phyloP scores from a whole-genome alignment of 2,329 filamentous ascomycete species.

The Trichoderma brevicompactum region DNA sequence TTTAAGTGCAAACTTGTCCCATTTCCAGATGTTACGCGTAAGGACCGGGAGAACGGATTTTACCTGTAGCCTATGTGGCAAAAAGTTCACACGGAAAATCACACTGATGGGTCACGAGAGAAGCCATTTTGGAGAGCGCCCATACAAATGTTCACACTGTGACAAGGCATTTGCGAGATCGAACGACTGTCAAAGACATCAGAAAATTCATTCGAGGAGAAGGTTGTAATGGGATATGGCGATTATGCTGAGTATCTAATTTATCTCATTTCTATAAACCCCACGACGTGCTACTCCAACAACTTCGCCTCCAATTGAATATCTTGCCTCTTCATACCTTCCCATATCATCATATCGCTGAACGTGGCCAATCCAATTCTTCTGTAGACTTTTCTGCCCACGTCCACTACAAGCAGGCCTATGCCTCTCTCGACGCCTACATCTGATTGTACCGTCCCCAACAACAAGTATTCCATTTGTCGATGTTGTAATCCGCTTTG shows the following conservation, averaged over 20 bases:
- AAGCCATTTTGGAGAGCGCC: constrained; percentile 18
- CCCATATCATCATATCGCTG: neutral
- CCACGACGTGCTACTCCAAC: too few species aligned
- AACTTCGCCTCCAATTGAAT: neutral
- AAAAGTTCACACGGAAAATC: constrained; percentile 4
- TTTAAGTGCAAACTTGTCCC: neutral
- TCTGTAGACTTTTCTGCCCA: neutral
- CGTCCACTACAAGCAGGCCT: neutral
- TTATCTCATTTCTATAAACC: neutral
- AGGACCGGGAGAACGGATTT: neutral
- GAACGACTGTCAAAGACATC: constrained; percentile 3
- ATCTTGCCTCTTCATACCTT: neutral
- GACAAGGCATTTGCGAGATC: neutral
- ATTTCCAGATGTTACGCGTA: neutral
- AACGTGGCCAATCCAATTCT: constrained; percentile 3
- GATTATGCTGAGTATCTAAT: neutral
- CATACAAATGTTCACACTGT: constrained; percentile 4
- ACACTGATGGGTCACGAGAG: constrained; percentile 5
- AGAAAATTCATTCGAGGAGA: constrained; percentile 3
- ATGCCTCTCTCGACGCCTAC: neutral
- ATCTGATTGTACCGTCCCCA: neutral
- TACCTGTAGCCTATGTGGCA: constrained; percentile 7
- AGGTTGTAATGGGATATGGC: neutral
- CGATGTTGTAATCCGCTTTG: neutral
- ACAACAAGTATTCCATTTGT: neutral